Percentiles rank a stretch among this genome's conserved stretches.
phyloP scores from a whole-genome alignment of 169 alveolate species.

The Cryptosporidium andersoni region DNA sequence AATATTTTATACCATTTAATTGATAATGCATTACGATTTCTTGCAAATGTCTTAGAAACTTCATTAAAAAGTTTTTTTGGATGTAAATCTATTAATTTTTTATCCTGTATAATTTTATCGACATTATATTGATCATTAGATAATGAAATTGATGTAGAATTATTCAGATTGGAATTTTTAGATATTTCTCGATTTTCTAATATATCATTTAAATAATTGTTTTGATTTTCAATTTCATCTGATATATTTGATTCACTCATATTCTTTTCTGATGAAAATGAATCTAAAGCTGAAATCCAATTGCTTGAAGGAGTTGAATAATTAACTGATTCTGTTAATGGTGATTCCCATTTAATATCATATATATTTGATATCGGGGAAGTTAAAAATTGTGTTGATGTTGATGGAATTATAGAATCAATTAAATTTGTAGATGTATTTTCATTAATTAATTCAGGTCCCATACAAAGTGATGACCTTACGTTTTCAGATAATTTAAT shows the following conservation, averaged over 20 bases:
- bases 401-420: too few relatives aligned
- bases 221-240: not conserved
- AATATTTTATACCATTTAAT: slow-evolving; percentile 35
- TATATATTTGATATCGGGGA: too few relatives aligned
- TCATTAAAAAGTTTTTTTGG: not conserved
- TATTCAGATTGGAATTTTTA: too few relatives aligned
- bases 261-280: not conserved
- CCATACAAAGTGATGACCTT: slow-evolving; percentile 66
- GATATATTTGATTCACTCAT: not conserved
- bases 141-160: too few relatives aligned
- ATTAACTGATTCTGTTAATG: too few relatives aligned
- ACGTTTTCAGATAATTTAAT: not conserved
- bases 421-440: not conserved
- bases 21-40: slow-evolving; percentile 26
- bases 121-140: not conserved
- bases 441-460: slow-evolving; percentile 52
- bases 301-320: not conserved
- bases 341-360: too few relatives aligned
- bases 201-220: not conserved
- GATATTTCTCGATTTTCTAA: not conserved
- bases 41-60: slow-evolving; percentile 9
- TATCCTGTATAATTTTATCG: not conserved
- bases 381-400: too few relatives aligned
- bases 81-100: not conserved
- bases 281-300: slow-evolving; percentile 43